Evolutionary conservation across 176 grass and related monocot genomes (phyloP), one percentile per base, ranked within the genome.

Genomic region (Chrysopogon serrulatus): DNA sequence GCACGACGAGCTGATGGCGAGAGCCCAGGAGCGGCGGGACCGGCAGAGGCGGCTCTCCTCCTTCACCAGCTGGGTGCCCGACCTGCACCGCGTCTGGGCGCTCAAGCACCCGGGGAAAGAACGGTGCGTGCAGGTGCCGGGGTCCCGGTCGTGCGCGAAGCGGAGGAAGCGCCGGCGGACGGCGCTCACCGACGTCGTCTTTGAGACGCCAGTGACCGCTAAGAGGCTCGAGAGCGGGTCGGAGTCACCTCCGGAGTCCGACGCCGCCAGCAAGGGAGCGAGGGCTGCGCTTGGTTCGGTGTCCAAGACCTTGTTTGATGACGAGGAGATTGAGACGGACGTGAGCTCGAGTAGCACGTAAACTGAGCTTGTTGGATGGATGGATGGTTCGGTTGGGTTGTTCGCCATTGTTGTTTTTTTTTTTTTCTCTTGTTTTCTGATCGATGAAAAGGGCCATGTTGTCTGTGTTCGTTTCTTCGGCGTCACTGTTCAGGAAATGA

Each of bases 61-160:
- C 13, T 96, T 94, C 87, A 99, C 96, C 11, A 99, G 96, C 74
- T 96, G 91, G 89, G 81, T 92, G 40, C 96, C 96, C 2, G 89
- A 99, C 76, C 89, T 99, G 70, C 85, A 84, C 42, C 92, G 89
- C 27, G 86, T 96, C 40, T 99, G 96, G 93, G 86, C 96, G 34
- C 89, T 92, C 31, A 94, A 93, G 79, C 88, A 90, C 68, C 91
- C 85, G 3, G 92, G 88, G 68, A 87, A 87, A 18, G 87, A 93
- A 16, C 82, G 76, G 28, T 21, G 66, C 73, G 74, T 13, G n/a
- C 63, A 2, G 5, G 64, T 70, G 74, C 47, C 61, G 0, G 17
- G n/a, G 63, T 73, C 79, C 19, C 81, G 86, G 60, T 76, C 74
- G 41, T 60, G 37, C 7, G 86, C 85, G 1, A 89, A 89, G 90